Conservation (phyloP, 163 green algal species). For the Scenedesmus sp. region DNA sequence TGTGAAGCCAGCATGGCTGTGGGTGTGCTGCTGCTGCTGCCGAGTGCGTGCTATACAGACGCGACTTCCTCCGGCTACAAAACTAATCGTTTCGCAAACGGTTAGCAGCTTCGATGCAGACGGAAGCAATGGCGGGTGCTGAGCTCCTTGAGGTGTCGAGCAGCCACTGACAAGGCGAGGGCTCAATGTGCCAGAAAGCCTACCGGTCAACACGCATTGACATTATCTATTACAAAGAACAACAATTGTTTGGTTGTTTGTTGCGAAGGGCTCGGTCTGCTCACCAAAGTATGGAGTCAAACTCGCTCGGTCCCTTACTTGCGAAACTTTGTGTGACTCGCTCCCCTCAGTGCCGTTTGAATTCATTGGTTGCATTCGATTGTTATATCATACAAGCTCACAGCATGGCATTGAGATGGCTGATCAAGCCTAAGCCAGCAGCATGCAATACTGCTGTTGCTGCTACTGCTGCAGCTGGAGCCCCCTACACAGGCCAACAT, state of each 20-base stretch:
- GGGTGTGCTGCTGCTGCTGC: background rate
- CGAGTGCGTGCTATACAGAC: background rate
- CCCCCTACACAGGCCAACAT: too few species aligned
- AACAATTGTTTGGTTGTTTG: too few species aligned
- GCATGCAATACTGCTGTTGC: too few species aligned
- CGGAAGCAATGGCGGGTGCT: background rate
- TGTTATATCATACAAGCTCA: too few species aligned
- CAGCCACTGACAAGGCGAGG: constrained; percentile 6
- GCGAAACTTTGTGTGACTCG: too few species aligned
- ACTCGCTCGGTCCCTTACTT: too few species aligned
- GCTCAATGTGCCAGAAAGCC: background rate
- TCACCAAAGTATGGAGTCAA: background rate
- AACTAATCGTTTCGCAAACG: background rate
- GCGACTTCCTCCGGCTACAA: background rate
- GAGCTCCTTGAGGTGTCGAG: background rate
- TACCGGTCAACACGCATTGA: background rate
- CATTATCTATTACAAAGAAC: too few species aligned
- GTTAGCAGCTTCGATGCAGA: background rate
- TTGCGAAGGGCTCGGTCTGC: background rate
- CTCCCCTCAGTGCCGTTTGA: too few species aligned
- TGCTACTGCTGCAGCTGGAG: too few species aligned
- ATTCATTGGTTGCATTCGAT: too few species aligned
- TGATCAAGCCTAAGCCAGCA: too few species aligned
- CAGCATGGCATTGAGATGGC: too few species aligned
- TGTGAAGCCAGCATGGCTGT: constrained; percentile 28